Conservation (phyloP, 768 basidiomycete species). For the Pisolithus microcarpus region DNA sequence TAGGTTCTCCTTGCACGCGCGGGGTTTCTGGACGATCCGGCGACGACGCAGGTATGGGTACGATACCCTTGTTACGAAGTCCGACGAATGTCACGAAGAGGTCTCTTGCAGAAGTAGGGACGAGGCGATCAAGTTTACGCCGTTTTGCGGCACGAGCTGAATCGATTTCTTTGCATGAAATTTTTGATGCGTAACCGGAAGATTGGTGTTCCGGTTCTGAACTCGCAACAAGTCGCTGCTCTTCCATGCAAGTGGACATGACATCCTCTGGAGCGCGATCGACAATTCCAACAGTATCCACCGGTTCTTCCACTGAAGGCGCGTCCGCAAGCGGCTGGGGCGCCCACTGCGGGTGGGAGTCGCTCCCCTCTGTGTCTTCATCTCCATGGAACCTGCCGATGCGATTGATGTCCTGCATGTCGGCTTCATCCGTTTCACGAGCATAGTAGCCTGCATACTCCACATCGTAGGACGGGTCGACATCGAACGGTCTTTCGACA, state of each 20-base stretch:
- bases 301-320: background rate
- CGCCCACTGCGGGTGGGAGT: background rate
- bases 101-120: constrained; percentile 20
- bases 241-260: background rate
- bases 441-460: constrained; percentile 7
- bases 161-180: constrained; percentile 1
- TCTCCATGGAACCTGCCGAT: constrained; percentile 7
- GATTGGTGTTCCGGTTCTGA: background rate
- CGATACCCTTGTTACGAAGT: constrained; percentile 17
- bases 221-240: background rate
- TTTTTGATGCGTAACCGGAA: background rate
- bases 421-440: constrained; percentile 1
- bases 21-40: constrained; percentile 9
- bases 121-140: constrained; percentile 18
- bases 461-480: constrained; percentile 2
- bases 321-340: no score
- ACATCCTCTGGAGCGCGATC: background rate
- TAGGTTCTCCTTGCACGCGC: constrained; percentile 1
- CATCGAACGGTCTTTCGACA: background rate
- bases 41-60: constrained; percentile 2
- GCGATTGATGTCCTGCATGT: constrained; percentile 14
- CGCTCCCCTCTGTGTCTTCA: background rate
- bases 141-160: constrained; percentile 13
- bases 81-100: constrained; percentile 19
- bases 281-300: no score